A percentile compares a stretch with the other conserved stretches of the same genome.
These are phyloP conservation scores for Kodamaea kaohsiungensis DNA, from an alignment of 805 yeast species.

Conservation along the genomic window DNA sequence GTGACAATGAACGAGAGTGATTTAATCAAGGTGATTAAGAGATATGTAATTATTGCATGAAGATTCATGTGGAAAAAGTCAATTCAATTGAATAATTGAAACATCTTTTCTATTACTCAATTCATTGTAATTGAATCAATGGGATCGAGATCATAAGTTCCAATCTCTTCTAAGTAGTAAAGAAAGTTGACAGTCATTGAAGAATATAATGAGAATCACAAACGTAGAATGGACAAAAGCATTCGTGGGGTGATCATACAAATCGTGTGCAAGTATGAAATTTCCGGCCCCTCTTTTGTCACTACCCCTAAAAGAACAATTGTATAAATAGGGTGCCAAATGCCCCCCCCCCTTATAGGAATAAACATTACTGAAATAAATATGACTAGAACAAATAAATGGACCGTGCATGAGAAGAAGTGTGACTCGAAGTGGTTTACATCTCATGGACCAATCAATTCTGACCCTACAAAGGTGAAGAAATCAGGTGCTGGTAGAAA, in stretches of 20 bases:
- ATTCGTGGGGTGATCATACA: background rate
- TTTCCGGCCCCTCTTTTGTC: conserved; percentile 2
- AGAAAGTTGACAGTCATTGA: no score
- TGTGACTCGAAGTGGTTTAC: conserved; percentile 73
- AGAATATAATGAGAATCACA: background rate
- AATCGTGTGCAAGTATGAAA: background rate
- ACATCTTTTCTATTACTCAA: no score
- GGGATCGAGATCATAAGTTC: no score
- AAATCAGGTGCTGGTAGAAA: conserved; percentile 84
- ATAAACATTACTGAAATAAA: conserved; percentile 8
- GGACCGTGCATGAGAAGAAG: conserved; percentile 65
- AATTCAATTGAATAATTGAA: background rate
- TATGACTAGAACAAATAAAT: conserved; percentile 81
- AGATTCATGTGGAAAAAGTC: background rate
- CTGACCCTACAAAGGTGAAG: conserved; percentile 75
- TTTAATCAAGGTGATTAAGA: no score
- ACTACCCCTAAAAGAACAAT: background rate
- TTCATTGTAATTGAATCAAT: no score
- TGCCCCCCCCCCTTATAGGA: background rate
- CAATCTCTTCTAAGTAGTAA: no score
- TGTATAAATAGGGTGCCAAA: conserved; percentile 4
- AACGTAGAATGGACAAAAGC: background rate
- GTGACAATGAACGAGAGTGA: background rate
- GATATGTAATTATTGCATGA: background rate
- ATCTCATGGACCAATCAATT: conserved; percentile 67